Evolutionary conservation across 371 early-diverging fungal genomes (phyloP).

Genomic region (Chytridium lagenaria): DNA sequence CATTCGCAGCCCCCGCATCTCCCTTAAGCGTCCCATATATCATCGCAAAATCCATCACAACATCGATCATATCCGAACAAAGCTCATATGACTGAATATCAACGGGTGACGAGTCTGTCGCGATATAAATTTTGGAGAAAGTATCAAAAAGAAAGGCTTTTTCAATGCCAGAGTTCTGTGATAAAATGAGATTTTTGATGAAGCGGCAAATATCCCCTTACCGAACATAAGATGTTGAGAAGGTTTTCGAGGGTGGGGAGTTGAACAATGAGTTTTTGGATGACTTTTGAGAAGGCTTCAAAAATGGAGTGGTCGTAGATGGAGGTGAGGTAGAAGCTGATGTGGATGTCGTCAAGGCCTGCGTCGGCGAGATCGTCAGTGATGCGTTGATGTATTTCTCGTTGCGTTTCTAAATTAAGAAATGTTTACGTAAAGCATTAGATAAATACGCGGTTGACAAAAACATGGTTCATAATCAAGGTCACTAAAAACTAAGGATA

Average conservation of each 20-base stretch:
- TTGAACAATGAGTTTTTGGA: conserved; percentile 89
- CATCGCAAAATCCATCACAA: conserved; percentile 76
- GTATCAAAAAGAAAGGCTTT: conserved; percentile 95
- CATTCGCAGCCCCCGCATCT: neutral
- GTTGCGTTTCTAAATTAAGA: conserved; percentile 86
- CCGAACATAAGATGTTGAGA: conserved; percentile 90
- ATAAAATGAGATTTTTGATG: neutral
- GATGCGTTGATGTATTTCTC: conserved; percentile 90
- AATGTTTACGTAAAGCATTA: no score
- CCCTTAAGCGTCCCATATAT: conserved; percentile 20
- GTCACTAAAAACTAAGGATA: conserved; percentile 6
- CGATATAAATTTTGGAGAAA: conserved; percentile 88
- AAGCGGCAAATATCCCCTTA: conserved; percentile 46
- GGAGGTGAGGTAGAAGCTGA: no score
- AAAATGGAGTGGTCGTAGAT: conserved; percentile 95
- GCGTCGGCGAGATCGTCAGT: conserved; percentile 85
- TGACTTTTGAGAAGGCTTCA: conserved; percentile 94
- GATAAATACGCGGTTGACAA: neutral
- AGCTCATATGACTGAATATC: conserved; percentile 92
- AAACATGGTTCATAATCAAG: neutral
- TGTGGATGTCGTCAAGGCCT: conserved; percentile 76
- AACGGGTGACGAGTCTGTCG: conserved; percentile 93
- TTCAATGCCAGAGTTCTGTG: conserved; percentile 90
- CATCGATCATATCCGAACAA: conserved; percentile 94
- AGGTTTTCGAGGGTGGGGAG: no score